Base-by-base conservation (phyloP, 208 protist species). In the Leishmania major region DNA sequence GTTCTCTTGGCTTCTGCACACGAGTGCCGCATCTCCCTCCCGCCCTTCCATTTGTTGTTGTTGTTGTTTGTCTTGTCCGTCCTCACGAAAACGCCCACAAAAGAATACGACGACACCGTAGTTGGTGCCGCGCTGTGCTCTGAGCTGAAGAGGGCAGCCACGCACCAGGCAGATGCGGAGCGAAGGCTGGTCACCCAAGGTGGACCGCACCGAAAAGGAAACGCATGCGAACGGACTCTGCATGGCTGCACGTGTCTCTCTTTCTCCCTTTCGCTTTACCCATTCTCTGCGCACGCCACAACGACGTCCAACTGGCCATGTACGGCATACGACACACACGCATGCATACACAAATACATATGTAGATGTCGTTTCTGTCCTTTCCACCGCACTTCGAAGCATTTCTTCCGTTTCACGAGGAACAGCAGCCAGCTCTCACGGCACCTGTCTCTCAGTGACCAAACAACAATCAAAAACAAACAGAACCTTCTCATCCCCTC, bases 281-380 rank as follows among this genome's bases (percentile, higher is more conserved):
- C 6, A 78, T 45, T 37, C 25, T 59, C 11, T 62, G n/a, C 31
- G 25, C 55, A n/a, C 22, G 25, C 40, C 25, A 5, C n/a, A 31
- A 57, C 51, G 57, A 17, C 0, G 43, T 49, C 77, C 47, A 17
- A 35, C 78, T 78, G 45, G 13, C 19, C 40, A 7, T 45, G 17
- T 47, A 31, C 15, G 49, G 17, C 78, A 76, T 53, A 81, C 70
- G 45, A 75, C 78, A 51, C 19, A 69, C 43, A 74, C 74, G 60
- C 70, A 74, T 69, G 31, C 13, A 40, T 43, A 43, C 19, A 43
- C 64, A 64, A 31, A 64, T 64, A 3, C 15, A 11, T 67, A 28
- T 70, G 28, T 25, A 28, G 5, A 70, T 70, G 17, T 45, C n/a
- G 35, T 45, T 2, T 1, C 25, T 62, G 25, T 25, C 8, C 19